These are phyloP conservation scores for Spathaspora sp. DNA, from an alignment of 805 yeast genomes.

Conservation along the genomic window DNA sequence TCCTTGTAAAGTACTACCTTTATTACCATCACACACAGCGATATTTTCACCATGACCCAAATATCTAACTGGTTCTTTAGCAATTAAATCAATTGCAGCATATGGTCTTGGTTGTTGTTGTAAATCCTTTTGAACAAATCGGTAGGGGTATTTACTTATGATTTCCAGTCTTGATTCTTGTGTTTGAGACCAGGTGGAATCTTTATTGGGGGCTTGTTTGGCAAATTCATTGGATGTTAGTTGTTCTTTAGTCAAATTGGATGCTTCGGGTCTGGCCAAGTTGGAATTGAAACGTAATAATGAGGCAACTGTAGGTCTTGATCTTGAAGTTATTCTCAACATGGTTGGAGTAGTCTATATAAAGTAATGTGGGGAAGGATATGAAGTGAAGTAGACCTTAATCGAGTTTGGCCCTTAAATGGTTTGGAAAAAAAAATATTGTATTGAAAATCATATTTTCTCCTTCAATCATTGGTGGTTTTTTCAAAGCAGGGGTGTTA, in stretches of 20 bases:
- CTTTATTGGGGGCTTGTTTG: slow-evolving; percentile 76
- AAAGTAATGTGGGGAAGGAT: not conserved
- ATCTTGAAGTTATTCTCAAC: slow-evolving; percentile 6
- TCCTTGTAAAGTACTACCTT: slow-evolving; percentile 64
- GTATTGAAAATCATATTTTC: slow-evolving; percentile 5
- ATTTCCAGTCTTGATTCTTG: slow-evolving; percentile 62
- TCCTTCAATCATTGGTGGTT: slow-evolving; percentile 6
- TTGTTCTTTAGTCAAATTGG: slow-evolving; percentile 23
- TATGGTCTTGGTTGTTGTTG: slow-evolving; percentile 70
- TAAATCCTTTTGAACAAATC: slow-evolving; percentile 72
- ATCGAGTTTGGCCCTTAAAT: not conserved
- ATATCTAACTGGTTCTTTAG: slow-evolving; percentile 66
- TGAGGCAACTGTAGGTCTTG: not conserved
- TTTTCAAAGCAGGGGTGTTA: not conserved
- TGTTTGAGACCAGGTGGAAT: slow-evolving; percentile 64
- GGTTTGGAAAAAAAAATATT: not conserved
- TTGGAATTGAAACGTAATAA: slow-evolving; percentile 5
- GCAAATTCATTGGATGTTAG: slow-evolving; percentile 21
- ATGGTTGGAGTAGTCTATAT: not conserved
- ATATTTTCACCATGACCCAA: slow-evolving; percentile 47
- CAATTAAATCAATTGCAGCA: slow-evolving; percentile 82
- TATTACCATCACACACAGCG: slow-evolving; percentile 84
- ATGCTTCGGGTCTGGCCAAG: slow-evolving; percentile 10
- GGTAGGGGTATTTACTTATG: slow-evolving; percentile 46
- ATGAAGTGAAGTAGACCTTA: not conserved